These are phyloP conservation scores for Aspergillus kassunensis DNA, from an alignment of 495 filamentous ascomycete genomes.

Conservation along the genomic window DNA sequence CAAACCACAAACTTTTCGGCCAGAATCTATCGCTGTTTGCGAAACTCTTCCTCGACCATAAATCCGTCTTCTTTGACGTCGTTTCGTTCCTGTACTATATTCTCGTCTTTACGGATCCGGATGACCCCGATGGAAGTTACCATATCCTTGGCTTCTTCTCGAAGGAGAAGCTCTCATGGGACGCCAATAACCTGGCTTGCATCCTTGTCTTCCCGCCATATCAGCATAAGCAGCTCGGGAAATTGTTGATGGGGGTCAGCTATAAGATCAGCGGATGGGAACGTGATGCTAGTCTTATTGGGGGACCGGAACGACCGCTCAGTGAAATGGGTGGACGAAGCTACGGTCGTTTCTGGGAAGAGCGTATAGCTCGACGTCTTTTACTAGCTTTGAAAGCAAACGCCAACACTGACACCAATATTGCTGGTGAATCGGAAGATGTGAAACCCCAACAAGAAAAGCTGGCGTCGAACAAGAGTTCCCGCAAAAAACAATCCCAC, in stretches of 20 bases:
- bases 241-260: constrained; percentile 85
- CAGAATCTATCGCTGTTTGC: constrained; percentile 95
- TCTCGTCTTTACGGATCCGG: constrained; percentile 51
- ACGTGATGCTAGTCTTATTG: constrained; percentile 58
- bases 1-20: constrained; percentile 83
- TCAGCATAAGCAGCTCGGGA: constrained; percentile 83
- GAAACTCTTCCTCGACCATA: constrained; percentile 97
- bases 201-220: constrained; percentile 96
- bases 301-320: constrained; percentile 90
- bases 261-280: constrained; percentile 90
- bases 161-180: constrained; percentile 98
- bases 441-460: constrained; percentile 25
- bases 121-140: constrained; percentile 31
- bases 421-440: constrained; percentile 22
- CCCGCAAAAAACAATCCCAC: constrained; percentile 31
- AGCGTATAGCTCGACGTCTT: constrained; percentile 64
- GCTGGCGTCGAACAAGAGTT: constrained; percentile 15
- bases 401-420: constrained; percentile 2
- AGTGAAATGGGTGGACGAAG: constrained; percentile 76
- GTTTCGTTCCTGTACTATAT: constrained; percentile 93
- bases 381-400: constrained; percentile 43
- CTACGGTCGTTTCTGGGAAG: constrained; percentile 80
- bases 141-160: constrained; percentile 90
- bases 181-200: constrained; percentile 96
- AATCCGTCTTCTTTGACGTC: constrained; percentile 97